Conservation (phyloP, 495 filamentous ascomycete species). For the Pyronema domesticum region DNA sequence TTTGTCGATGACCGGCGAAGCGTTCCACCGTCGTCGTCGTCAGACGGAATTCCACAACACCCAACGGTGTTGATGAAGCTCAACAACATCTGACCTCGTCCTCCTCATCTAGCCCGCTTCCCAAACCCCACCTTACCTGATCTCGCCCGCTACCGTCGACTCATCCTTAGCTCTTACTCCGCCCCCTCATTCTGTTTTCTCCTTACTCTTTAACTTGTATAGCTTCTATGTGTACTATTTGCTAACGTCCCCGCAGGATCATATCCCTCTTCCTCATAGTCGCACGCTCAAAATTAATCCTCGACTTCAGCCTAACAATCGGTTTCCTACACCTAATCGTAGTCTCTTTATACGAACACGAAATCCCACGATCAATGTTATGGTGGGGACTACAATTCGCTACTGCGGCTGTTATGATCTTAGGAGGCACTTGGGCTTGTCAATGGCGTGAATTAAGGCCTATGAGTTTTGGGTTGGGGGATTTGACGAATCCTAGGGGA, state of each 20-base stretch:
- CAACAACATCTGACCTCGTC: too few relatives aligned
- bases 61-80: too few relatives aligned
- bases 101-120: too few relatives aligned
- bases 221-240: not conserved
- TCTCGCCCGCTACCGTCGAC: too few relatives aligned
- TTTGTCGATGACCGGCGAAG: too few relatives aligned
- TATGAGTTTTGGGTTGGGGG: constrained; percentile 60
- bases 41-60: too few relatives aligned
- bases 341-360: constrained; percentile 54
- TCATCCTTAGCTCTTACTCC: too few relatives aligned
- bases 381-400: constrained; percentile 75
- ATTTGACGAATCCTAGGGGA: constrained; percentile 8
- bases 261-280: constrained; percentile 65
- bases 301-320: constrained; percentile 81
- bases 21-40: too few relatives aligned
- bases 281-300: constrained; percentile 73
- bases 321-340: constrained; percentile 73
- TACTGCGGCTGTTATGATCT: constrained; percentile 51
- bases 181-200: too few relatives aligned
- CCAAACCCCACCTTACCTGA: too few relatives aligned
- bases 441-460: constrained; percentile 75
- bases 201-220: not conserved
- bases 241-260: constrained; percentile 34
- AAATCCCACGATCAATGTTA: constrained; percentile 52
- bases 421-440: constrained; percentile 73